Base-by-base conservation (phyloP, 2,329 filamentous ascomycete species). In the Neoascochyta sp. region DNA sequence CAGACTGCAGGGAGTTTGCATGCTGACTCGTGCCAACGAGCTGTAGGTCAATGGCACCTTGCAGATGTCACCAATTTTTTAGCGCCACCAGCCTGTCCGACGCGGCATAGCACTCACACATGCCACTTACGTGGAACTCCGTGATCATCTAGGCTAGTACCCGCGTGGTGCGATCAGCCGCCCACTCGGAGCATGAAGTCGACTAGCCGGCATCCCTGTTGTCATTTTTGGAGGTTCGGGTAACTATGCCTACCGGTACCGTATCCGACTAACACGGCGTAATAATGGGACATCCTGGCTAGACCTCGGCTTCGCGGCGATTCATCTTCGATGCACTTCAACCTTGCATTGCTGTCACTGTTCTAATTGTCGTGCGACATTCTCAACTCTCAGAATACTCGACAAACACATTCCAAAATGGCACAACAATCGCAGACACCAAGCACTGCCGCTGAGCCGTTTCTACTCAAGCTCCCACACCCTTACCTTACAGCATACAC, bases 401-500 rank as follows among this genome's bases (percentile, higher is more conserved):
- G 18, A 20, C 17, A 40, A 32, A 22, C 9, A 28, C 18, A 16
- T 30, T 22, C n/a, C 14, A 34, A 14, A 21, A 59, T 56, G 52
- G 41, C 48, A 20, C 38, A 49, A 31, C 34, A 46, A 29, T 16
- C 36, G 6, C 30, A 44, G 13, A 46, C 46, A 29, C 8, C 41
- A 14, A 34, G 27, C 15, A 29, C 38, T n/a, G 21, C 31, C 6
- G 17, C 40, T 12, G 50, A 50, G 10, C 42, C 53, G 6, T 43
- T 60, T 13, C 32, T 59, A 26, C 31, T 63, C 23, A 63, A 60
- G 34, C 44, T 63, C 24, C 60, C 60, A 14, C 58, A 63, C 35
- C 60, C 60, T 14, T 63, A 61, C 36, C 55, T 63, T 16, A 62
- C 60, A 11, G 44, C 54, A 20, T 62, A 62, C 34, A 41, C 41